Percentiles rank a stretch among this genome's conserved stretches.
Evolutionary conservation across 2,329 filamentous ascomycete genomes (phyloP).

Genomic region (Claviceps digitariae): DNA sequence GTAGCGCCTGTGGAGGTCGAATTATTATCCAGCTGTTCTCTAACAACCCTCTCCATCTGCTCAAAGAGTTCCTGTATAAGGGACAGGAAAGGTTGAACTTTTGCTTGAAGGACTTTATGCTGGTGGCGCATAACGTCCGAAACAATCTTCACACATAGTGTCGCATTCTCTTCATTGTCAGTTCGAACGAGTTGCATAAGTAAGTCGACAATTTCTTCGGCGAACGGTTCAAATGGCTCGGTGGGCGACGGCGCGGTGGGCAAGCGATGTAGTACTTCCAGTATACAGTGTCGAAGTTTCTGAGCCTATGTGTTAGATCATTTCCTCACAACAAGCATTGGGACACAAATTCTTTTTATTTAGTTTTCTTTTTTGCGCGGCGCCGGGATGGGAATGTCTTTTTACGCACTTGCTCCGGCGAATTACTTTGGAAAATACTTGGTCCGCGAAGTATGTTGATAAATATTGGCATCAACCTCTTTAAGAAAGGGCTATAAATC

Average conservation of each 20-base stretch:
- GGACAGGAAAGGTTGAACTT: constrained; percentile 79
- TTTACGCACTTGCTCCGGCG: constrained; percentile 63
- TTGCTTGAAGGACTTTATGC: constrained; percentile 60
- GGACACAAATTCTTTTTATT: no score
- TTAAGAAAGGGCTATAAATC: constrained; percentile 69
- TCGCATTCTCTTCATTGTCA: constrained; percentile 97
- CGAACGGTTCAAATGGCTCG: constrained; percentile 78
- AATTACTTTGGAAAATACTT: constrained; percentile 83
- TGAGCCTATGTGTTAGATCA: constrained; percentile 17
- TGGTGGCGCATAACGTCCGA: constrained; percentile 95
- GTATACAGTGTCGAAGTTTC: constrained; percentile 83
- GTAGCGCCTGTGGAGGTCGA: constrained; percentile 41
- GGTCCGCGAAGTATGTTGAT: constrained; percentile 71
- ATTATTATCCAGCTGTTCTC: constrained; percentile 82
- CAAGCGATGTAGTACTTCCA: constrained; percentile 88
- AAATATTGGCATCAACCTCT: constrained; percentile 82
- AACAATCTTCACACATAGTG: constrained; percentile 95
- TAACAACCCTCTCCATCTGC: constrained; percentile 87
- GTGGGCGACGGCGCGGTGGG: constrained; percentile 55
- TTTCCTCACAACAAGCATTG: not conserved
- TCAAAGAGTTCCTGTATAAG: constrained; percentile 94
- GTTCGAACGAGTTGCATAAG: constrained; percentile 77
- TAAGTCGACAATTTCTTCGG: constrained; percentile 76
- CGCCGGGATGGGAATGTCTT: not conserved
- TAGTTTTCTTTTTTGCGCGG: no score